Base-by-base conservation (phyloP, 208 protist species). In the Trypanosoma avium region DNA sequence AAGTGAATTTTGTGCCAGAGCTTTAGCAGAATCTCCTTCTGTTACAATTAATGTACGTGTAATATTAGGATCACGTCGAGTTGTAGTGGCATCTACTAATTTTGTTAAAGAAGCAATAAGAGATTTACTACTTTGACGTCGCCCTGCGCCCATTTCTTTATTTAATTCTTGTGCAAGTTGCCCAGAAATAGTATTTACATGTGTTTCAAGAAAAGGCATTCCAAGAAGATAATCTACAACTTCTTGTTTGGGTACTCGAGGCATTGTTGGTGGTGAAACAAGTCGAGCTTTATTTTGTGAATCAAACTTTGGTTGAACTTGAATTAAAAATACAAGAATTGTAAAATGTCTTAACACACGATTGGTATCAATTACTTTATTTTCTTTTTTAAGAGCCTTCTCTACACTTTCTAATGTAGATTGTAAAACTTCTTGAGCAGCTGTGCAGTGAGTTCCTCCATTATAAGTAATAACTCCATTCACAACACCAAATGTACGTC, bases 261-360 rank as follows among this genome's bases (percentile, higher is more conserved):
- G 86, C 82, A 95, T 88, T 8, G 69, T 81, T 33, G 86, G 79
- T 2, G 77, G 52, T 21, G 95, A 98, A 0, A 94, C 98, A 50
- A 99, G 90, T 7, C 90, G 93, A 46, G 98, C 97, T 80, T 99
- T 99, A 49, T 97, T 99, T 85, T 99, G 99, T 36, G 97, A 99
- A 77, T 99, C 98, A 81, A 99, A 99, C 54, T 98, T 90, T 21
- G 99, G 99, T 71, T 99, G 99, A 19, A 97, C 90, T 69, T 99
- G 98, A 17, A 99, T 79, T 27, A 92, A 93, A 70, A 99, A 99
- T 29, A 99, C 86, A 75, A 99, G 99, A 26, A 99, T 81, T 46
- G 81, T 99, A 42, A 99, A 79, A 82, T 99, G 92, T 8, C 90
- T 85, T 52, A 97, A 96, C 49, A 99, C 83, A 42, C 98, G 93